Evolutionary conservation across 108 stramenopile species (phyloP).

Genomic region (Cyclotella cryptica): DNA sequence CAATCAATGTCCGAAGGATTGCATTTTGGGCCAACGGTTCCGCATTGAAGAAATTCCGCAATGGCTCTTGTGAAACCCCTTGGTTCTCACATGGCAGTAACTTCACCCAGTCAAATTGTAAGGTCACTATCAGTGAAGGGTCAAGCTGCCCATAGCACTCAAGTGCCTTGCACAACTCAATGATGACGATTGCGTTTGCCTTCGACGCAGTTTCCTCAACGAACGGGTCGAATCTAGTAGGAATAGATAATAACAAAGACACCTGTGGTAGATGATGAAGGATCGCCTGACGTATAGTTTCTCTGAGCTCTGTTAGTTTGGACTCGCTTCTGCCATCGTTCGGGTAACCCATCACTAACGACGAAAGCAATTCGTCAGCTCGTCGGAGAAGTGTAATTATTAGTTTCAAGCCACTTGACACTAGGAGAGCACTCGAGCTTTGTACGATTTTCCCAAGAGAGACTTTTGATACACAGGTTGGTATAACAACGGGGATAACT

Average conservation of each 20-base stretch:
- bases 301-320: conserved; percentile 11
- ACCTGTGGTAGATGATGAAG: conserved; percentile 65
- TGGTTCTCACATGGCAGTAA: conserved; percentile 54
- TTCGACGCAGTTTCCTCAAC: conserved; percentile 19
- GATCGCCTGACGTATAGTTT: conserved; percentile 25
- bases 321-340: neutral
- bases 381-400: conserved; percentile 58
- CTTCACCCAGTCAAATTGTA: conserved; percentile 79
- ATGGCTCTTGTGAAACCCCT: conserved; percentile 11
- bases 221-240: conserved; percentile 62
- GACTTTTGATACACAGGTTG: conserved; percentile 56
- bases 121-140: conserved; percentile 39
- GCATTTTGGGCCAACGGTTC: conserved; percentile 39
- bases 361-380: conserved; percentile 24
- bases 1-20: conserved; percentile 44
- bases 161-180: conserved; percentile 50
- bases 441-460: conserved; percentile 66
- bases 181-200: conserved; percentile 32
- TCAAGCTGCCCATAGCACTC: conserved; percentile 44
- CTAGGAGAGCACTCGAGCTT: conserved; percentile 56
- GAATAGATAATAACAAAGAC: conserved; percentile 59
- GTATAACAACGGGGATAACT: conserved; percentile 49
- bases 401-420: conserved; percentile 60
- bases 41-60: conserved; percentile 31
- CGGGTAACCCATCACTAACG: neutral